Percentiles rank a stretch among this genome's conserved stretches.
Conservation (phyloP, 495 filamentous ascomycete genomes). For the Neurospora tetrasperma region DNA sequence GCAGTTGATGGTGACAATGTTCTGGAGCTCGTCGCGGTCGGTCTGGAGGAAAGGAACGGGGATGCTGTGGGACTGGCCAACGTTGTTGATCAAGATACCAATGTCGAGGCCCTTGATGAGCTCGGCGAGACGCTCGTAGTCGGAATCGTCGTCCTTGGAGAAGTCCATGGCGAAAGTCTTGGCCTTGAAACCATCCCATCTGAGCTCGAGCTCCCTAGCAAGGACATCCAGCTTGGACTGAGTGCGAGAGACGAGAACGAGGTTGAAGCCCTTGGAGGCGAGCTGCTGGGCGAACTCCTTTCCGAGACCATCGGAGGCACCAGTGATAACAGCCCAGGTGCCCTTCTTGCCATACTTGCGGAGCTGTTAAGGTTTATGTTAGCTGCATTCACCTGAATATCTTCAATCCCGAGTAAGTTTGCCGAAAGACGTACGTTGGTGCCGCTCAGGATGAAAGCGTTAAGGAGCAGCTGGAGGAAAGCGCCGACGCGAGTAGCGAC, state of each 20-base stretch:
- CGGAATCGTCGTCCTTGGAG: slow-evolving; percentile 57
- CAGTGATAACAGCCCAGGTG: slow-evolving; percentile 90
- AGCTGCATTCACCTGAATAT: neutral
- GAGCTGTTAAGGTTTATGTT: slow-evolving; percentile 44
- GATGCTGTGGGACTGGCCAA: slow-evolving; percentile 86
- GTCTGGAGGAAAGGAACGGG: slow-evolving; percentile 83
- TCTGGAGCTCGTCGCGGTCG: slow-evolving; percentile 60
- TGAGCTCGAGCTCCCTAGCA: slow-evolving; percentile 60
- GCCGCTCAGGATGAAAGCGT: slow-evolving; percentile 64
- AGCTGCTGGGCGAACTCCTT: slow-evolving; percentile 93
- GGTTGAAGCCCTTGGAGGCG: slow-evolving; percentile 82
- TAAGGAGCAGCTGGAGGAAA: slow-evolving; percentile 56
- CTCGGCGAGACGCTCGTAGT: slow-evolving; percentile 62
- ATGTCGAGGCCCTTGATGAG: slow-evolving; percentile 66
- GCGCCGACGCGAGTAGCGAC: slow-evolving; percentile 46
- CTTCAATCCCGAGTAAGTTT: no score
- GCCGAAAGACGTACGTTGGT: slow-evolving; percentile 36
- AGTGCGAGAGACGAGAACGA: slow-evolving; percentile 89
- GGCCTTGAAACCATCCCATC: slow-evolving; percentile 47
- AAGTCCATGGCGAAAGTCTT: slow-evolving; percentile 88
- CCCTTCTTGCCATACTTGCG: slow-evolving; percentile 83
- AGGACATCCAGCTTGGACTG: slow-evolving; percentile 75
- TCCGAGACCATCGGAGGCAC: slow-evolving; percentile 92
- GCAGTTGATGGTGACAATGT: slow-evolving; percentile 94
- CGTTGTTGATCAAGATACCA: slow-evolving; percentile 90